Evolutionary conservation across 176 grass and related monocot species (phyloP), one percentile per base, ranked within the genome.

Genomic region (Carex parvula): DNA sequence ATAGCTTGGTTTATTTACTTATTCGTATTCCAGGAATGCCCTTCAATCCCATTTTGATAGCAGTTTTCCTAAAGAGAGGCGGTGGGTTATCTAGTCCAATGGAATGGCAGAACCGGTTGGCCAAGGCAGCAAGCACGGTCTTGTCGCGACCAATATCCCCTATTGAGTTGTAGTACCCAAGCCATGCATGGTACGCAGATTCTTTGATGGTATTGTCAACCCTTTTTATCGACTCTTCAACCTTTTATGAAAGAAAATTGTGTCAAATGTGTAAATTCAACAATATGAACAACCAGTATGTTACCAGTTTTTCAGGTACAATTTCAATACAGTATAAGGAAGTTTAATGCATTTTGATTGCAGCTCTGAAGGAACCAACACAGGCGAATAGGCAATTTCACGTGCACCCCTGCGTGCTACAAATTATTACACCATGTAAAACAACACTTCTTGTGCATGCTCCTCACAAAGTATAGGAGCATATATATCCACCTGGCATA

Each of bases 131-230:
- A 7, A 98, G 92, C 80, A 68, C 91, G 29, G 86, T 84, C 79
- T 94, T 98, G 62, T 98, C 87, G 73, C 91, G 89, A 63, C 92
- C 89, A 61, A 98, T 58, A 3, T 93, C 92, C 29, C 20, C 53
- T 2, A 98, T 89, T 2, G 92, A 94, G 52, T 98, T 93, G 32
- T 94, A 98, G 60, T 94, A 94, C 1, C 92, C 95, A 57, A 94
- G 92, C 92, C 95, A 98, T 0, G 92, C 95, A 32, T 94, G 95
- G 48, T 94, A 98, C 0, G 92, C 91, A 18, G 92, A 89, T 83
- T 98, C 95, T 83, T 94, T 98, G 59, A 98, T 98, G 87, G 91
- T 94, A 58, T 79, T 88, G 52, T 98, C 95, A 12, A 98, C 91
- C 6, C 73, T 94, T 70, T 80, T 86, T 50, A 98, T 94, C 4